Evolutionary conservation across 225 moss, liverwort and hornwort genomes (phyloP).

Genomic region (Takakia lepidozioides): DNA sequence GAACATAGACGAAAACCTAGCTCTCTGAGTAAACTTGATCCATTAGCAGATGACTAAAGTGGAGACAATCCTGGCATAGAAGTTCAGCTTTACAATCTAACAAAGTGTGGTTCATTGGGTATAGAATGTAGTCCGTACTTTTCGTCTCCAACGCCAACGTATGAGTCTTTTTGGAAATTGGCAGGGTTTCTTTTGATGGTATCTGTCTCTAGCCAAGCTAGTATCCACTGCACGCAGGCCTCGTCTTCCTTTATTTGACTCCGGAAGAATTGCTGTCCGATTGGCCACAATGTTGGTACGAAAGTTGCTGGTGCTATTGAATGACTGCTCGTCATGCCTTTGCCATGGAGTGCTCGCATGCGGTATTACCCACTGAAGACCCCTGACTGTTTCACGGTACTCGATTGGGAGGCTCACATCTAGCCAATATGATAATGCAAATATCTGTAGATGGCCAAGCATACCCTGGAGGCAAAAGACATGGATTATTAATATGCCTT

Average conservation of each 20-base stretch:
- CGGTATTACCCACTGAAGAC: conserved; percentile 88
- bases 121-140: too few relatives aligned
- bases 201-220: neutral
- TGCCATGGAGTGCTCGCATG: conserved; percentile 77
- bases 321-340: conserved; percentile 15
- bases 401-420: conserved; percentile 78
- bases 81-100: too few relatives aligned
- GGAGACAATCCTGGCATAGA: too few relatives aligned
- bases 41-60: too few relatives aligned
- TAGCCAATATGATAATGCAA: conserved; percentile 77
- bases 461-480: conserved; percentile 47
- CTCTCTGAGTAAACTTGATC: too few relatives aligned
- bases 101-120: too few relatives aligned
- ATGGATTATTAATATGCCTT: too few relatives aligned
- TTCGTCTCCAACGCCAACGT: too few relatives aligned
- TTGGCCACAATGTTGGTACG: conserved; percentile 27
- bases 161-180: too few relatives aligned
- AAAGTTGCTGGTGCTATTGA: too few relatives aligned
- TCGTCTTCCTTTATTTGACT: conserved; percentile 11
- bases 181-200: too few relatives aligned
- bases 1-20: too few relatives aligned
- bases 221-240: conserved; percentile 17
- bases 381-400: conserved; percentile 78
- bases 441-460: conserved; percentile 88
- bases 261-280: conserved; percentile 4